Evolutionary conservation across 208 protist genomes (phyloP).

Genomic region (Leishmania amazonensis): DNA sequence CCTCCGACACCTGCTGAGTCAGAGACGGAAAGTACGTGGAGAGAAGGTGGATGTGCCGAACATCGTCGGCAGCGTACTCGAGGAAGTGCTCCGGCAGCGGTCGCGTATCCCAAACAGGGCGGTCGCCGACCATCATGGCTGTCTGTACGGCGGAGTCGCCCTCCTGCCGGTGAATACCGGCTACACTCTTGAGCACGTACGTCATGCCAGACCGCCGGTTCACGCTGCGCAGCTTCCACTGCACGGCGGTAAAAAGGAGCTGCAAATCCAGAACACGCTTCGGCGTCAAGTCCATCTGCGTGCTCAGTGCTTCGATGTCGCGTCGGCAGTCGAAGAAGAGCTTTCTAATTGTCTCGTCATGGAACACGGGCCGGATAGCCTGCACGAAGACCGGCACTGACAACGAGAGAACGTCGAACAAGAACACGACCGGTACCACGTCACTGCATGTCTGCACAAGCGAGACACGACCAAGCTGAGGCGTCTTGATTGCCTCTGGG

Average conservation of each 20-base stretch:
- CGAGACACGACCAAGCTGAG: conserved; percentile 82
- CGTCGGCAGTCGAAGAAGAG: conserved; percentile 90
- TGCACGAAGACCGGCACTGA: conserved; percentile 36
- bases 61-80: conserved; percentile 89
- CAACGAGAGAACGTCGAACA: conserved; percentile 87
- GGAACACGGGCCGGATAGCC: conserved; percentile 40
- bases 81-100: conserved; percentile 88
- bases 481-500: conserved; percentile 29
- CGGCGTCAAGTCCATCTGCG: conserved; percentile 70
- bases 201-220: conserved; percentile 85
- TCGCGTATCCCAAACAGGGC: conserved; percentile 89
- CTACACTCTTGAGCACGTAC: conserved; percentile 82
- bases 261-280: conserved; percentile 80
- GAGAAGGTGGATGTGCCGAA: conserved; percentile 86
- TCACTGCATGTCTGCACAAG: conserved; percentile 82
- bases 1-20: conserved; percentile 25
- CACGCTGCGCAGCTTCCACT: conserved; percentile 82
- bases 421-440: conserved; percentile 59
- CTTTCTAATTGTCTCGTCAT: conserved; percentile 57
- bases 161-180: conserved; percentile 69
- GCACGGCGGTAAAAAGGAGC: conserved; percentile 80
- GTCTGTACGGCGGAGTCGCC: conserved; percentile 78
- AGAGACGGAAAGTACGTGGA: conserved; percentile 30
- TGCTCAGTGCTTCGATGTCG: conserved; percentile 87
- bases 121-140: conserved; percentile 83